A percentile compares a stretch with the other conserved stretches of the same genome.
These are phyloP conservation scores for Raddia guianensis DNA, from an alignment of 176 grass and related monocot species.

Conservation along the genomic window DNA sequence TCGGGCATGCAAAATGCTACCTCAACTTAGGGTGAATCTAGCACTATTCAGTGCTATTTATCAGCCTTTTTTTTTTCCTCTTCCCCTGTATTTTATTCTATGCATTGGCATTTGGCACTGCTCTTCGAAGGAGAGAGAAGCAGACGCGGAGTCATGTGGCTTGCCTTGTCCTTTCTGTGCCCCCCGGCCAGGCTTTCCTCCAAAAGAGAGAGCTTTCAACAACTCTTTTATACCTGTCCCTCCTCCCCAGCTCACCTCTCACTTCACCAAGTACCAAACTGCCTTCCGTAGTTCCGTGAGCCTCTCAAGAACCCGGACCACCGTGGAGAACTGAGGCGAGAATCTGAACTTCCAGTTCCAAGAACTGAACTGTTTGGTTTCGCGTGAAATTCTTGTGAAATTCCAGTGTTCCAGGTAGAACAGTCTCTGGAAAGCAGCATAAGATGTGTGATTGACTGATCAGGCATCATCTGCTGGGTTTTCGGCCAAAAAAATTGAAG, in stretches of 20 bases:
- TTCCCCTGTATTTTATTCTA: too few species aligned
- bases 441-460: neutral
- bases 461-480: neutral
- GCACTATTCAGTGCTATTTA: too few species aligned
- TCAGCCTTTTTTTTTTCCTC: too few species aligned
- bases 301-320: neutral
- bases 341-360: neutral
- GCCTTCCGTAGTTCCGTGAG: neutral
- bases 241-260: neutral
- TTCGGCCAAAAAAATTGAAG: neutral
- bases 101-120: too few species aligned
- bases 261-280: neutral
- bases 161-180: slow-evolving; percentile 27
- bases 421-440: too few species aligned
- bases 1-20: too few species aligned
- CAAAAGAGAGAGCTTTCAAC: neutral
- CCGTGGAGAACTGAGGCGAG: neutral
- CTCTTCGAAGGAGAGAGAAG: neutral
- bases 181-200: neutral
- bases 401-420: neutral
- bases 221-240: neutral
- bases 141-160: neutral
- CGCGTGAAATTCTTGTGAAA: neutral
- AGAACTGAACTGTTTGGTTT: too few species aligned
- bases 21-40: too few species aligned